Evolutionary conservation across 1,284 basidiomycete species (phyloP), one percentile per base, ranked within the genome.

Genomic region (Phenoliferia sp.): DNA sequence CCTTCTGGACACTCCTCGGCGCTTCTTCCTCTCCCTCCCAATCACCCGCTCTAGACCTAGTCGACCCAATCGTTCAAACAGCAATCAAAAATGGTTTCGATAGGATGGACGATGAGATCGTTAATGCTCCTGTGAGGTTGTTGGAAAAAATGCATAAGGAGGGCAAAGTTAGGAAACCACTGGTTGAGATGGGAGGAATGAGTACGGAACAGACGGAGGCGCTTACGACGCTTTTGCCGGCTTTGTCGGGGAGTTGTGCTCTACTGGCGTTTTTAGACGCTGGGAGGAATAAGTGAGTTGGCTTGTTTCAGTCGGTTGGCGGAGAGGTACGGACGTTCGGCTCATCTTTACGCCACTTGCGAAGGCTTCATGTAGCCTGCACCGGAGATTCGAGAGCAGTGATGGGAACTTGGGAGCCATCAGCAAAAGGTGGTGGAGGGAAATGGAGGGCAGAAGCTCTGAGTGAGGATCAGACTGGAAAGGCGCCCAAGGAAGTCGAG

Each of bases 351-450:
- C n/a, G n/a, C n/a, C n/a, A n/a, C 50, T 2, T 26, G 48, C 65
- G 57, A 35, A 66, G 65, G 52, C 79, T 97, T 44, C 94, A 94
- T 75, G 86, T 97, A 48, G 95, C 96, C 2, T 89, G 89, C 73
- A 89, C 94, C 7, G 96, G 96, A 2, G 96, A 99, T 78, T 90
- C 90, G 75, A 86, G 96, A 56, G 96, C 96, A 15, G 92, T 99
- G 3, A 94, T 95, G 17, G 96, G 96, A 33, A 86, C 92, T 67
- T 95, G 92, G 89, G 87, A 91, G 73, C 81, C 12, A 82, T 86
- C 75, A 85, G 73, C 87, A 7, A 80, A 80, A 26, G 68, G 62
- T 12, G 73, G 39, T 12, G 39, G 78, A 0, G 85, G 85, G 19
- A 81, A 81, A 67, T 98, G 94, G 94, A 85, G 87, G 63, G 90